phyloP scores from a whole-genome alignment of 176 grass and related monocot species.

The Oryza rufipogon region DNA sequence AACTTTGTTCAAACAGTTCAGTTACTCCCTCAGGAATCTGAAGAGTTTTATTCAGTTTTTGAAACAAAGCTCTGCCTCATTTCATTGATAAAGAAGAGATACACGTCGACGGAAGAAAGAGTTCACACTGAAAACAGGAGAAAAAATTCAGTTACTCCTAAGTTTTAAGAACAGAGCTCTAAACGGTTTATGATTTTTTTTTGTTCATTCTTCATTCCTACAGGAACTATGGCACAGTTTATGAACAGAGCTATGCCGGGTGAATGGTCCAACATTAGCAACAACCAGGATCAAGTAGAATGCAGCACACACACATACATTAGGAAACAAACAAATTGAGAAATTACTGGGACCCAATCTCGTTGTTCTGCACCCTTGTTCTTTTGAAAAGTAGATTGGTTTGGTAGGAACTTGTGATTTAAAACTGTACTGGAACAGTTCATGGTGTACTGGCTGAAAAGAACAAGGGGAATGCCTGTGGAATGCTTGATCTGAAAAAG shows the following conservation, averaged over 20 bases:
- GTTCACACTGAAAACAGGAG: too few species aligned
- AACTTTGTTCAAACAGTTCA: not conserved
- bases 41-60: not conserved
- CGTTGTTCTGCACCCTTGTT: conserved; percentile 21
- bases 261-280: not conserved
- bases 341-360: conserved; percentile 21
- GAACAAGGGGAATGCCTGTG: not conserved
- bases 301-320: not conserved
- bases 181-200: not conserved
- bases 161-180: not conserved
- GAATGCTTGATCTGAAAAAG: not conserved
- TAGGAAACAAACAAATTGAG: not conserved
- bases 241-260: not conserved
- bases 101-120: too few species aligned
- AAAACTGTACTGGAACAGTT: not conserved
- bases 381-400: conserved; percentile 37
- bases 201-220: not conserved
- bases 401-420: conserved; percentile 26
- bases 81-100: too few species aligned
- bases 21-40: not conserved
- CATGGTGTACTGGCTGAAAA: conserved; percentile 7
- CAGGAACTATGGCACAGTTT: not conserved
- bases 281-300: not conserved
- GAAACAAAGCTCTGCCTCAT: too few species aligned
- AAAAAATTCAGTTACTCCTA: not conserved